Conservation (phyloP, 768 basidiomycete genomes). For the Phallus indusiatus region DNA sequence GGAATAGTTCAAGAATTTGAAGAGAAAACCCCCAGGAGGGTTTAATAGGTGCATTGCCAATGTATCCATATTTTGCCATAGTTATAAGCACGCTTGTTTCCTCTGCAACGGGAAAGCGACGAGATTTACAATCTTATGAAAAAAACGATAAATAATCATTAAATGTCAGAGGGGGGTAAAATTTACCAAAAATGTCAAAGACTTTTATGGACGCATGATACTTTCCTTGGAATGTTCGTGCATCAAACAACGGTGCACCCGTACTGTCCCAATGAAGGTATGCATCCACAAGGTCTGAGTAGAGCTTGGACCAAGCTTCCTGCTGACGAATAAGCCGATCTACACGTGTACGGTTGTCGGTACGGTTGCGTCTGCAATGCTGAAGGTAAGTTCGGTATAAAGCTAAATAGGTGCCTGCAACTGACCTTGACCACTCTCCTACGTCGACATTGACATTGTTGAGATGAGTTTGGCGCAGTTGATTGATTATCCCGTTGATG, state of each 20-base stretch:
- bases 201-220: background rate
- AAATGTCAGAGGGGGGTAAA: too few relatives aligned
- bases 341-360: background rate
- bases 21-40: conserved; percentile 12
- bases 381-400: too few relatives aligned
- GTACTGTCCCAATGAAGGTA: background rate
- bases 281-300: background rate
- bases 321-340: background rate
- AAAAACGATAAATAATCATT: too few relatives aligned
- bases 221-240: background rate
- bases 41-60: background rate
- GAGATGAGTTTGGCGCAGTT: too few relatives aligned
- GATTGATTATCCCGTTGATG: too few relatives aligned
- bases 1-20: conserved; percentile 11
- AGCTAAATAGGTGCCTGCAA: too few relatives aligned
- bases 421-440: too few relatives aligned
- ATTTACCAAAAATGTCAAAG: background rate
- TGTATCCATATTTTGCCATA: background rate
- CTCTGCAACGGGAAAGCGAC: background rate
- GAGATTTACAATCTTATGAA: too few relatives aligned
- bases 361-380: too few relatives aligned
- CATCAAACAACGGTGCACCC: background rate
- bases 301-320: background rate
- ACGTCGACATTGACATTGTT: too few relatives aligned
- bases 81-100: background rate